Conservation (phyloP, 1,284 basidiomycete species). For the Cutaneotrichosporon dermatis region DNA sequence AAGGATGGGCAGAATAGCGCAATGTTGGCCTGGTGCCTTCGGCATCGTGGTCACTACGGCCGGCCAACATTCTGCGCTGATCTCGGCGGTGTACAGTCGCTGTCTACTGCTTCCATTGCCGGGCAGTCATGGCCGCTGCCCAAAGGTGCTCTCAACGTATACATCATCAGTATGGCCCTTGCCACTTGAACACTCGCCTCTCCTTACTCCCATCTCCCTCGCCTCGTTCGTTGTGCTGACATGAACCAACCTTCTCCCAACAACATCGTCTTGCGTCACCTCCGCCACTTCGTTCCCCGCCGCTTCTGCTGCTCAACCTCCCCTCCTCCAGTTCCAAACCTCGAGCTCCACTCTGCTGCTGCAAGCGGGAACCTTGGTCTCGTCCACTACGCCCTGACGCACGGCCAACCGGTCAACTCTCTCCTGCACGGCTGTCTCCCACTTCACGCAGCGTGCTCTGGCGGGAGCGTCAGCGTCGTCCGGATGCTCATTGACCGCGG, state of each 20-base stretch:
- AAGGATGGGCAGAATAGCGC: background rate
- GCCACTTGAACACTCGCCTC: no score
- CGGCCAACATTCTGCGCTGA: background rate
- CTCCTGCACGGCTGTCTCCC: slow-evolving; percentile 87
- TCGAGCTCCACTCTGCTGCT: slow-evolving; percentile 83
- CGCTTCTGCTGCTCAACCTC: background rate
- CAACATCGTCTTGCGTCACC: background rate
- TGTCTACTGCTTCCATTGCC: background rate
- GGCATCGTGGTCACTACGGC: background rate
- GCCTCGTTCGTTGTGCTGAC: background rate
- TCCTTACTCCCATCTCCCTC: background rate
- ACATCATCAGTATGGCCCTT: no score
- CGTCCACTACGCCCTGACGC: slow-evolving; percentile 63
- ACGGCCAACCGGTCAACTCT: slow-evolving; percentile 89
- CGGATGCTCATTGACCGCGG: slow-evolving; percentile 79
- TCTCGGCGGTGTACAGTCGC: background rate
- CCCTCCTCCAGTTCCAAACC: slow-evolving; percentile 65
- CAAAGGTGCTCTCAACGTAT: no score
- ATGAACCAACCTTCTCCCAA: background rate
- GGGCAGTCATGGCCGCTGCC: no score
- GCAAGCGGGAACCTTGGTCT: slow-evolving; percentile 74
- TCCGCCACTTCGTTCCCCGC: background rate
- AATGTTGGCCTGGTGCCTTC: background rate
- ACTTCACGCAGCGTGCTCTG: slow-evolving; percentile 82
- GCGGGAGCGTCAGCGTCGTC: slow-evolving; percentile 78